These are phyloP conservation scores for Epichloe aotearoae DNA, from an alignment of 2,329 filamentous ascomycete genomes.

Conservation along the genomic window DNA sequence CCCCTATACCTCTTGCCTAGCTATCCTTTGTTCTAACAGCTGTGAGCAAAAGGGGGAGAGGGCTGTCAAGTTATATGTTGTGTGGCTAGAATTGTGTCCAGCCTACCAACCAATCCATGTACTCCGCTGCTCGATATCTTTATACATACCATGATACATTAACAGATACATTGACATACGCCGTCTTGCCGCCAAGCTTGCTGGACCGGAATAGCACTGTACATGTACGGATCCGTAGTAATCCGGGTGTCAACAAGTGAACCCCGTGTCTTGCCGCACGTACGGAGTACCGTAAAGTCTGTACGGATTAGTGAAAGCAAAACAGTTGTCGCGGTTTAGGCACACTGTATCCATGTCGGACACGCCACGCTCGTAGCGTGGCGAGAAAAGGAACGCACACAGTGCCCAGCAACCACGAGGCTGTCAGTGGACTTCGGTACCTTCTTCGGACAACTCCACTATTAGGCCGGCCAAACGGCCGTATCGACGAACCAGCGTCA, in stretches of 20 bases:
- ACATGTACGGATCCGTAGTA: too few species aligned
- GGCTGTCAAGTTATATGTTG: too few species aligned
- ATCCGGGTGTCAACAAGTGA: background rate
- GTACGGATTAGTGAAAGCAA: background rate
- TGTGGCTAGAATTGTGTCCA: too few species aligned
- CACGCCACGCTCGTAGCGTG: background rate
- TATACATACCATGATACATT: too few species aligned
- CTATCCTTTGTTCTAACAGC: too few species aligned
- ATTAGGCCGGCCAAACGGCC: constrained; percentile 46
- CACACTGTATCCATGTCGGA: background rate
- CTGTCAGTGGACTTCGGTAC: constrained; percentile 3
- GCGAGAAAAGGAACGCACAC: too few species aligned
- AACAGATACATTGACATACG: too few species aligned
- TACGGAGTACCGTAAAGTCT: background rate
- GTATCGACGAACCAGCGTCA: constrained; percentile 27
- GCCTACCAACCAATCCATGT: too few species aligned
- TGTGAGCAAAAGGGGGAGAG: too few species aligned
- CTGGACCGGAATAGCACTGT: background rate
- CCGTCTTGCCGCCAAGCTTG: too few species aligned
- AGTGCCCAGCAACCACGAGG: background rate
- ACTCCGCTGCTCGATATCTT: too few species aligned
- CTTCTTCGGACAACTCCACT: constrained; percentile 30
- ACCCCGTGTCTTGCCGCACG: background rate
- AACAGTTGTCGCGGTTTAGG: background rate
- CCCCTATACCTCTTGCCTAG: too few species aligned